These are phyloP conservation scores for Anthracocystis panici-leucophaei DNA, from an alignment of 1,284 basidiomycete species.

Conservation along the genomic window DNA sequence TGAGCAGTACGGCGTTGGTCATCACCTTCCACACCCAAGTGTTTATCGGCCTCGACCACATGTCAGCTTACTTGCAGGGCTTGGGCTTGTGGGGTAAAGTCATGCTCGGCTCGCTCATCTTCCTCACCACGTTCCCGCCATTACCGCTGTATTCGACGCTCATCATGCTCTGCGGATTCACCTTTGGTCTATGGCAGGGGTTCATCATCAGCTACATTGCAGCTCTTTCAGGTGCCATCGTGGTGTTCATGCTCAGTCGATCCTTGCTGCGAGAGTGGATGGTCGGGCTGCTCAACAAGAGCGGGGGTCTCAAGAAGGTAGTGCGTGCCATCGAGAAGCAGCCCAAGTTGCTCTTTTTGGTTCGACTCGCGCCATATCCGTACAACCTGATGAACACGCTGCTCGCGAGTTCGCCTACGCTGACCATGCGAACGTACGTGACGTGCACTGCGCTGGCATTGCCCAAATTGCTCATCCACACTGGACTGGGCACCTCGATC, in stretches of 20 bases:
- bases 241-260: conserved; percentile 82
- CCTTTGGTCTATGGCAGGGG: conserved; percentile 83
- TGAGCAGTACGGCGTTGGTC: conserved; percentile 64
- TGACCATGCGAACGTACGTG: conserved; percentile 81
- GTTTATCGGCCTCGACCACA: conserved; percentile 61
- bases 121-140: conserved; percentile 74
- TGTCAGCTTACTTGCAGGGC: conserved; percentile 58
- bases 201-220: conserved; percentile 84
- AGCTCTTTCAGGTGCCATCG: conserved; percentile 82
- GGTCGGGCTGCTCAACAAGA: conserved; percentile 77
- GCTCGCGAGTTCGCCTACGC: conserved; percentile 84
- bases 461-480: conserved; percentile 87
- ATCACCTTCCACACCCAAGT: conserved; percentile 69
- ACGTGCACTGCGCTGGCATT: conserved; percentile 83
- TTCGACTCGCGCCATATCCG: conserved; percentile 77
- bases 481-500: conserved; percentile 82
- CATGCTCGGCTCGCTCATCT: conserved; percentile 64
- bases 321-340: conserved; percentile 87
- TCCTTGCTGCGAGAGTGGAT: conserved; percentile 79
- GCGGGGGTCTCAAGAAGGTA: conserved; percentile 70
- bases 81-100: conserved; percentile 57
- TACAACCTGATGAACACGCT: conserved; percentile 89
- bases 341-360: conserved; percentile 84
- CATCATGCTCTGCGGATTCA: conserved; percentile 86
- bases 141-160: conserved; percentile 87